phyloP scores from a whole-genome alignment of 306 rosid species.

The Casuarina equisetifolia region DNA sequence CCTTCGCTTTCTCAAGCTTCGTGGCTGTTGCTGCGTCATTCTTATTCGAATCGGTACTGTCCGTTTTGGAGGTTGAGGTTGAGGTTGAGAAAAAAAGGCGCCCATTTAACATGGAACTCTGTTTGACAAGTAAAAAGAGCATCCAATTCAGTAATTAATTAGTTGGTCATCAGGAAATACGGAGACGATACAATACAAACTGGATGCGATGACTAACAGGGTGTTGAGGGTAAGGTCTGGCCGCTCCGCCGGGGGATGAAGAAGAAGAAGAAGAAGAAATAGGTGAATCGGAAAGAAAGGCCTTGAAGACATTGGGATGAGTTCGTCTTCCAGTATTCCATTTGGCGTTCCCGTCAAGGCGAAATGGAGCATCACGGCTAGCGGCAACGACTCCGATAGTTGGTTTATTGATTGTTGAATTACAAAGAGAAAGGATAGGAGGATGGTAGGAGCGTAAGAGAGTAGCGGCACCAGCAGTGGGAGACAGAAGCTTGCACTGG shows the following conservation, averaged over 20 bases:
- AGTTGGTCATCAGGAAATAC: not conserved
- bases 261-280: constrained; percentile 19
- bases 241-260: constrained; percentile 16
- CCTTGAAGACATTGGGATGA: constrained; percentile 25
- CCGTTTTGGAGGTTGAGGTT: not conserved
- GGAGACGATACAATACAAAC: not conserved
- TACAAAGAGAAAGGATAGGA: not conserved
- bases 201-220: constrained; percentile 25
- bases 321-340: constrained; percentile 6
- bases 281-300: constrained; percentile 37
- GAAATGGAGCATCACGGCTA: not conserved
- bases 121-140: not conserved
- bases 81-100: constrained; percentile 39
- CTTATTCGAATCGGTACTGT: constrained; percentile 1
- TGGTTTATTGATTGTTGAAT: not conserved
- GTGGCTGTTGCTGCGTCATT: constrained; percentile 18
- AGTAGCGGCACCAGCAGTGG: not conserved
- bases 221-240: constrained; percentile 7
- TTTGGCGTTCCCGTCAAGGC: not conserved
- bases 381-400: not conserved
- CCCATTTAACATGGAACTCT: constrained; percentile 33
- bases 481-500: constrained; percentile 2
- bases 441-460: not conserved
- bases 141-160: not conserved
- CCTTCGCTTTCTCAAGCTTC: constrained; percentile 10